Evolutionary conservation across 805 yeast genomes (phyloP), one percentile per base, ranked within the genome.

Genomic region (Pichia rugopelliculosa): DNA sequence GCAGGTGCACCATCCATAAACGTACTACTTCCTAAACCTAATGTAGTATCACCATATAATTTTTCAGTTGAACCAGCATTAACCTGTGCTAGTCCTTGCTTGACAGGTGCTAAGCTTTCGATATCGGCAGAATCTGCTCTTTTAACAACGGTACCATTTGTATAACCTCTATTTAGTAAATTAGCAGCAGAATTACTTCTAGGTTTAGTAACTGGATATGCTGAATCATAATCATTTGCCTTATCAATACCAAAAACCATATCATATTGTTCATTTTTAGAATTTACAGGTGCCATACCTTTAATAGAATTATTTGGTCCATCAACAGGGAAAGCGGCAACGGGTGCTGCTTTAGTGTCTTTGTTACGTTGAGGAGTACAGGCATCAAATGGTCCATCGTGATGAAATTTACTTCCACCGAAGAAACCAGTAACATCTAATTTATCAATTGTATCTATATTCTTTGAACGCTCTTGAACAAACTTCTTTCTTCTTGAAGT

Each of bases 311-410:
- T 84, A 67, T 93, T 93, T 53, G 98, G 96, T 0, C 98, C 97
- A 67, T 91, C 95, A 7, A 76, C 86, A 0, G 97, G 96, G 74
- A 91, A 93, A 0, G 99, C 99, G 70, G 80, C 72, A 15, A 93
- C 96, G 5, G 99, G 99, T 0, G 97, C 96, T 41, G 79, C 81
- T 60, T 72, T 75, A 18, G 74, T 71, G 54, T 68, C 69, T 68
- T 84, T 86, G 67, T 93, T 93, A 64, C 98, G 81, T 65, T 87
- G 96, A 8, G 99, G 98, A 3, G 95, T 86, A 66, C 98, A 91
- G 1, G 99, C 99, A 64, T 93, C 99, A 64, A 93, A 93, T 15
- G 99, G 99, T 12, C 99, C 99, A 68, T 93, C 99, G 66, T 93
- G 98, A 66, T 93, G 99, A 75, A 93, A 93, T 2, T 95, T 87